A percentile compares a stretch with the other conserved stretches of the same genome.
phyloP scores from a whole-genome alignment of 352 stramenopile genomes.

The Globisporangium irregulare region DNA sequence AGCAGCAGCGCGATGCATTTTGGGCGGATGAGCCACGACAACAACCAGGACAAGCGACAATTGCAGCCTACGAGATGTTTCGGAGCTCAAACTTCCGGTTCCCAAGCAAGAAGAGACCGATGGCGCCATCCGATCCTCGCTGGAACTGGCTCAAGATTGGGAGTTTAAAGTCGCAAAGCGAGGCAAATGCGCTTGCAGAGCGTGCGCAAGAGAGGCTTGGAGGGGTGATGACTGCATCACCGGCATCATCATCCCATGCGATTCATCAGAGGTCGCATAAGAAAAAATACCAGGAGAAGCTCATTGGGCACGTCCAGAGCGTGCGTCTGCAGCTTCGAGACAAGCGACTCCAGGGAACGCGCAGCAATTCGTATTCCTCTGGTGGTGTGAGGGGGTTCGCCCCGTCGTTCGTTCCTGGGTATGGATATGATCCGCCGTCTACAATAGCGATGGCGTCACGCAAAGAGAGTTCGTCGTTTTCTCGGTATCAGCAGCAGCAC shows the following conservation, averaged over 20 bases:
- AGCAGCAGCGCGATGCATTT: constrained; percentile 9
- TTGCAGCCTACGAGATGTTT: neutral
- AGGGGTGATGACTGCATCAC: neutral
- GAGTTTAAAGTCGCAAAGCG: constrained; percentile 25
- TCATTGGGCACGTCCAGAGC: constrained; percentile 42
- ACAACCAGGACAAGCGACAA: neutral
- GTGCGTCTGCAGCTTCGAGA: constrained; percentile 49
- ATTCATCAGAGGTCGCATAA: neutral
- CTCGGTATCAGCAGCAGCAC: neutral
- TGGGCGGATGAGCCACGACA: neutral
- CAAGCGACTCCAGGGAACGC: constrained; percentile 29
- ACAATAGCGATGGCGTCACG: neutral
- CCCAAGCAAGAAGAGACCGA: constrained; percentile 28
- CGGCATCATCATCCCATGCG: neutral
- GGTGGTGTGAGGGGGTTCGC: neutral
- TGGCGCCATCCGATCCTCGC: constrained; percentile 35
- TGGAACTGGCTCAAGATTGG: constrained; percentile 48
- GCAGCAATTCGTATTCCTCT: neutral
- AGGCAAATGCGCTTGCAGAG: neutral
- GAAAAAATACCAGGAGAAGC: constrained; percentile 17
- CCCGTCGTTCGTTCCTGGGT: constrained; percentile 3
- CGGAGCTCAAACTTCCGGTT: constrained; percentile 37
- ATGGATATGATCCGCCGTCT: constrained; percentile 13
- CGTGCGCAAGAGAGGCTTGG: neutral
- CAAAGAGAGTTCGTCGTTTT: constrained; percentile 3